Conservation (phyloP, 768 basidiomycete genomes). For the Tricholomella constricta region DNA sequence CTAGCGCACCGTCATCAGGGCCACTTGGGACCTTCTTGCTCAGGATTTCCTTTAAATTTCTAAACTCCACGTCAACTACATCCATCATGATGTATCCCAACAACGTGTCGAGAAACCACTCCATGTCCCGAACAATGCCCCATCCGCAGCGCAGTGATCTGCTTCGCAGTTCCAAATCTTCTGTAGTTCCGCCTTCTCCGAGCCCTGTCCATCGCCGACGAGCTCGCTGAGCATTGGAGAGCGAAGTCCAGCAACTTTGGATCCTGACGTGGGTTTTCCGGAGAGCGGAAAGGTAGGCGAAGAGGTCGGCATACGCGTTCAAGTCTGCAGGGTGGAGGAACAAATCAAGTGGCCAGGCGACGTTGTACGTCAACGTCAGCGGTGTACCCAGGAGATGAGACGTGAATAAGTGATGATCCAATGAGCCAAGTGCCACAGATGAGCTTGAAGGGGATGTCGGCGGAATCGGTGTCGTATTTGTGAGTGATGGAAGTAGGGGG, state of each 20-base stretch:
- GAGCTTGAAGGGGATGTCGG: slow-evolving; percentile 41
- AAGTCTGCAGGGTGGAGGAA: slow-evolving; percentile 81
- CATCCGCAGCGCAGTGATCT: slow-evolving; percentile 77
- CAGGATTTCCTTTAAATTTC: slow-evolving; percentile 65
- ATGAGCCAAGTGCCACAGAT: slow-evolving; percentile 25
- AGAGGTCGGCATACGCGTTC: slow-evolving; percentile 71
- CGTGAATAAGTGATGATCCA: slow-evolving; percentile 58
- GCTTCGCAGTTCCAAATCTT: slow-evolving; percentile 66
- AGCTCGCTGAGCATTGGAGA: slow-evolving; percentile 85
- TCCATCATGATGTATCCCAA: slow-evolving; percentile 88
- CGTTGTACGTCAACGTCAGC: slow-evolving; percentile 65
- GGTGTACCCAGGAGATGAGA: slow-evolving; percentile 81
- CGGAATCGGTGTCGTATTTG: slow-evolving; percentile 28
- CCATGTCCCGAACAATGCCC: slow-evolving; percentile 87
- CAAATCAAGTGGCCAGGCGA: slow-evolving; percentile 88
- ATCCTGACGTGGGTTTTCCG: slow-evolving; percentile 83
- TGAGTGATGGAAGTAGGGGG: slow-evolving; percentile 77
- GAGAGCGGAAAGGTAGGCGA: slow-evolving; percentile 81
- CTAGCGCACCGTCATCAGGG: background rate
- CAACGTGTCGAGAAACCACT: slow-evolving; percentile 87
- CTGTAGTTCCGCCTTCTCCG: slow-evolving; percentile 80
- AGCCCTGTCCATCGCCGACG: slow-evolving; percentile 85
- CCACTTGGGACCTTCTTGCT: slow-evolving; percentile 26
- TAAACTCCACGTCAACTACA: slow-evolving; percentile 84
- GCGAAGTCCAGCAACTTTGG: slow-evolving; percentile 79